phyloP scores from a whole-genome alignment of 176 grass and related monocot genomes.

The Triticum monococcum region DNA sequence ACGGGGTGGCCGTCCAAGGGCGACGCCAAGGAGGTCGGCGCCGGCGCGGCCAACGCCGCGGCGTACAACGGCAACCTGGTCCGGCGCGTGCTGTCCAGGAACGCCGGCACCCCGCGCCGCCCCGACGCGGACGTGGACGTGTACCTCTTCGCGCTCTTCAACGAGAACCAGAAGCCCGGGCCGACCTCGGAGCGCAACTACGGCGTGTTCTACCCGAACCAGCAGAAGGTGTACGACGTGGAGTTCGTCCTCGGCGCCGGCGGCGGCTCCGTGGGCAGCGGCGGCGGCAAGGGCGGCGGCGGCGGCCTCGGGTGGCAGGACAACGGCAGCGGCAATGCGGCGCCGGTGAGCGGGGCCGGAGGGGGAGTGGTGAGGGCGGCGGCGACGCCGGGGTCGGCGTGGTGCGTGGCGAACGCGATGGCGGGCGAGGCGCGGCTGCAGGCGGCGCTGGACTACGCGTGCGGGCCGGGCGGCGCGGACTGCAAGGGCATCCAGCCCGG shows the following conservation, averaged over 20 bases:
- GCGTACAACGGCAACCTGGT: constrained; percentile 89
- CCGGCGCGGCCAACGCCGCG: constrained; percentile 52
- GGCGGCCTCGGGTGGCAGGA: constrained; percentile 54
- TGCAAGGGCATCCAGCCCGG: constrained; percentile 85
- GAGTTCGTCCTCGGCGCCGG: constrained; percentile 60
- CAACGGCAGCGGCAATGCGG: constrained; percentile 5
- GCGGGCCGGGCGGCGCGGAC: constrained; percentile 74
- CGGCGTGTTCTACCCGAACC: constrained; percentile 85
- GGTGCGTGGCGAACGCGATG: constrained; percentile 83
- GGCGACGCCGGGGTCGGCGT: constrained; percentile 51
- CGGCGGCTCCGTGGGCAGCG: not conserved
- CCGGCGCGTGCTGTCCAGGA: constrained; percentile 74
- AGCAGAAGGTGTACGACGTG: constrained; percentile 90
- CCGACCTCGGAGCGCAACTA: constrained; percentile 87
- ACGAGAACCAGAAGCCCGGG: constrained; percentile 97
- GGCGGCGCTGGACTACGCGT: constrained; percentile 80
- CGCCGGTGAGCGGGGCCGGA: not conserved
- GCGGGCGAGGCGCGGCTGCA: constrained; percentile 50
- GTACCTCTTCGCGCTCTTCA: constrained; percentile 95
- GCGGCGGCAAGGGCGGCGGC: not conserved
- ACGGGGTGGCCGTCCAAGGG: constrained; percentile 98
- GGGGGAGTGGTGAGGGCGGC: not conserved
- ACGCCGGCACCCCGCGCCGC: constrained; percentile 72
- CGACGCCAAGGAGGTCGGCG: constrained; percentile 53
- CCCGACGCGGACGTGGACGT: constrained; percentile 76